phyloP scores from a whole-genome alignment of 2,329 filamentous ascomycete genomes.

The Fusarium sp. region DNA sequence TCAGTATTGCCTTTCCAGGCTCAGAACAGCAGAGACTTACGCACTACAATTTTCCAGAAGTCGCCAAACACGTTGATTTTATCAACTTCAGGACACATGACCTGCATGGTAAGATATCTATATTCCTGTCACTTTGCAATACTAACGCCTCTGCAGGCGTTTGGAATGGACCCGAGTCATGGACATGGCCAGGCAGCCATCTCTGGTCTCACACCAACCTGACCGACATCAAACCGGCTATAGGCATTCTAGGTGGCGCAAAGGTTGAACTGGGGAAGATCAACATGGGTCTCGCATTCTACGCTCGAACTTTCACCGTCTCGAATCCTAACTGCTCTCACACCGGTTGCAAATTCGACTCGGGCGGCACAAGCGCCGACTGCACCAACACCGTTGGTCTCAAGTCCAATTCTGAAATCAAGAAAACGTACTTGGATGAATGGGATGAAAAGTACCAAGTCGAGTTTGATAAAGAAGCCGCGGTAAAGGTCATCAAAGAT shows the following conservation, averaged over 20 bases:
- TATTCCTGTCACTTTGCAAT: too few relatives aligned
- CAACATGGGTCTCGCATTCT: constrained; percentile 27
- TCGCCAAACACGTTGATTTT: constrained; percentile 42
- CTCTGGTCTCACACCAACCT: constrained; percentile 32
- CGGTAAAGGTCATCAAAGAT: constrained; percentile 1
- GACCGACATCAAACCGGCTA: constrained; percentile 5
- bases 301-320: neutral
- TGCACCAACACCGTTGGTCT: neutral
- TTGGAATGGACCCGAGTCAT: neutral
- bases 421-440: neutral
- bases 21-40: constrained; percentile 45
- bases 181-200: neutral
- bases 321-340: neutral
- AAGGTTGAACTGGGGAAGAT: too few relatives aligned
- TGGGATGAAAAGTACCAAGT: neutral
- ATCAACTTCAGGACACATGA: constrained; percentile 41
- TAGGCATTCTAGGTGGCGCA: constrained; percentile 19
- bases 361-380: neutral
- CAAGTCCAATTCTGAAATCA: constrained; percentile 4
- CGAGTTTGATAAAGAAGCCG: neutral
- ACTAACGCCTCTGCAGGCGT: too few relatives aligned
- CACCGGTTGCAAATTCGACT: neutral
- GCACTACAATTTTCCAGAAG: constrained; percentile 11
- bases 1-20: constrained; percentile 29
- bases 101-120: constrained; percentile 3